phyloP scores from a whole-genome alignment of 1,139 yeast species.

The Spencermartinsiella ligniputridi region DNA sequence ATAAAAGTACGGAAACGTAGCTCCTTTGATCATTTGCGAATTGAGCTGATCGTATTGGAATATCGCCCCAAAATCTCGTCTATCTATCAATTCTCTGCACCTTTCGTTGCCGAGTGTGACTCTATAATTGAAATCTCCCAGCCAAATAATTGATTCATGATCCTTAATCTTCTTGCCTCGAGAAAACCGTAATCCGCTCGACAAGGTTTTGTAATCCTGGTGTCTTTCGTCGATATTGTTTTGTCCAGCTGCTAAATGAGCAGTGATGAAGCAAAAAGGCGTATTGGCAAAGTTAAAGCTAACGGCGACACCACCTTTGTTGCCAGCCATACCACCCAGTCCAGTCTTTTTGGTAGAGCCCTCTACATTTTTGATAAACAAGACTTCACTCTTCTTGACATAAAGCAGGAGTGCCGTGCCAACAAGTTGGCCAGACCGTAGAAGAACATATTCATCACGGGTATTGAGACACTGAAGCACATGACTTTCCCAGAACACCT shows the following conservation, averaged over 20 bases:
- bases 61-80: constrained; percentile 45
- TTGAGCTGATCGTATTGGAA: constrained; percentile 77
- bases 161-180: constrained; percentile 65
- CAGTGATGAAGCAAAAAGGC: constrained; percentile 74
- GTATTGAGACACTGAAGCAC: constrained; percentile 55
- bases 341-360: constrained; percentile 86
- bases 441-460: constrained; percentile 54
- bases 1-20: constrained; percentile 74
- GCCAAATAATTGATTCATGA: constrained; percentile 86
- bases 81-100: constrained; percentile 55
- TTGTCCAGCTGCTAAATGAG: constrained; percentile 93
- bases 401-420: constrained; percentile 81
- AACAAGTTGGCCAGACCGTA: constrained; percentile 88
- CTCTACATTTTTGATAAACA: constrained; percentile 65
- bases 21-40: constrained; percentile 79
- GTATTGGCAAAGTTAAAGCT: constrained; percentile 75
- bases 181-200: constrained; percentile 72
- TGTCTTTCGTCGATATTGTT: constrained; percentile 81
- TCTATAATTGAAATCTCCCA: constrained; percentile 94
- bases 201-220: constrained; percentile 78
- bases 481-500: constrained; percentile 73
- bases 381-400: constrained; percentile 58
- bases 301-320: constrained; percentile 88
- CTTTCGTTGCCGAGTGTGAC: constrained; percentile 70
- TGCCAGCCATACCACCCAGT: constrained; percentile 86